Conservation (phyloP, 306 rosid genomes). For the Sindora glabra region DNA sequence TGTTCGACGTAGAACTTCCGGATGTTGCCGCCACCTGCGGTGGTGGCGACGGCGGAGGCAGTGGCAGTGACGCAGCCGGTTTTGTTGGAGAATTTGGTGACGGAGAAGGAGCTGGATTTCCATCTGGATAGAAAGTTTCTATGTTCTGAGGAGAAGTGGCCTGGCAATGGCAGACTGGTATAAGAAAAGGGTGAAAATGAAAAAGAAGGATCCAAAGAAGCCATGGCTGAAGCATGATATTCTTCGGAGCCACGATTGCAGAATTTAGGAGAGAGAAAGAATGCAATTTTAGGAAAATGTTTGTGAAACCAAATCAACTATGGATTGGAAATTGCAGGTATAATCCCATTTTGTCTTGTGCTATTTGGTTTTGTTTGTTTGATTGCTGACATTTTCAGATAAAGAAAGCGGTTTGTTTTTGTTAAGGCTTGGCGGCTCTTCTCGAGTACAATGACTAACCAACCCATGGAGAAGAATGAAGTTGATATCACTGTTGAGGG, state of each 20-base stretch:
- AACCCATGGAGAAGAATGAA: conserved; percentile 1
- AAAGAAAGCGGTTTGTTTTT: conserved; percentile 25
- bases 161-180: conserved; percentile 30
- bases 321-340: conserved; percentile 18
- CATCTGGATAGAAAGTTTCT: conserved; percentile 52
- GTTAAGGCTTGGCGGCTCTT: conserved; percentile 13
- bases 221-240: conserved; percentile 22
- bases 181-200: neutral
- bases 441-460: conserved; percentile 13
- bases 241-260: conserved; percentile 44
- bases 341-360: conserved; percentile 23
- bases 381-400: conserved; percentile 58
- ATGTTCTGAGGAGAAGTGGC: conserved; percentile 44
- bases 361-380: conserved; percentile 7
- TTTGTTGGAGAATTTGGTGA: neutral
- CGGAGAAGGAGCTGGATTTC: conserved; percentile 19
- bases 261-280: conserved; percentile 7
- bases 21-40: conserved; percentile 4
- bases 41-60: neutral
- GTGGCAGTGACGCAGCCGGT: conserved; percentile 12
- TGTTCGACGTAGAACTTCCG: conserved; percentile 23
- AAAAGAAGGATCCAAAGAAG: conserved; percentile 15
- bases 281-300: neutral
- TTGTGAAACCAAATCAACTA: conserved; percentile 2
- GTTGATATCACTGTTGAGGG: neutral